A percentile compares a stretch with the other conserved stretches of the same genome.
phyloP scores from a whole-genome alignment of 2,329 filamentous ascomycete genomes.

The Xylaria sp. region DNA sequence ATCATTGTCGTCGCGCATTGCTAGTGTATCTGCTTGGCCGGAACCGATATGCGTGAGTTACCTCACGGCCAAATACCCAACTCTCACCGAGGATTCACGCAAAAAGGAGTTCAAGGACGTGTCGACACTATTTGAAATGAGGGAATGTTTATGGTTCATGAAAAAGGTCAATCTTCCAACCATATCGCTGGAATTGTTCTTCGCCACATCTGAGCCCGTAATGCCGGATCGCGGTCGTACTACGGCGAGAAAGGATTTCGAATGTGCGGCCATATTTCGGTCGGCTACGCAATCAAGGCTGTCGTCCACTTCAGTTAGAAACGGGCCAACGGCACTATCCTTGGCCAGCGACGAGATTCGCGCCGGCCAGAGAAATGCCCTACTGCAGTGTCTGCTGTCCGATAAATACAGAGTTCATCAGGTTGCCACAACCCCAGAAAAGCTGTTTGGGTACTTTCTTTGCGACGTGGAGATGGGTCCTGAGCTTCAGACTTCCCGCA shows the following conservation, averaged over 20 bases:
- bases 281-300: not conserved
- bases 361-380: not conserved
- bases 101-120: not conserved
- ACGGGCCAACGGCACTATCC: not conserved
- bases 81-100: not conserved
- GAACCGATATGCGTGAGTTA: too few relatives aligned
- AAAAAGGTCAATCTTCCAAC: conserved; percentile 2
- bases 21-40: too few relatives aligned
- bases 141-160: not conserved
- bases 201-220: not conserved
- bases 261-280: not conserved
- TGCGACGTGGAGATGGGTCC: conserved; percentile 9
- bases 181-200: not conserved
- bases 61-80: too few relatives aligned
- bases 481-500: not conserved
- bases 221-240: not conserved
- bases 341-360: not conserved
- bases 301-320: not conserved
- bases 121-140: conserved; percentile 3
- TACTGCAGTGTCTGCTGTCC: conserved; percentile 8
- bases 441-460: not conserved
- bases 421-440: not conserved
- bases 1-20: too few relatives aligned
- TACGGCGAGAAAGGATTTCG: not conserved
- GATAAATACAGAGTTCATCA: conserved; percentile 3